Base-by-base conservation (phyloP, 2,329 filamentous ascomycete species). In the Exophiala bonariae region DNA sequence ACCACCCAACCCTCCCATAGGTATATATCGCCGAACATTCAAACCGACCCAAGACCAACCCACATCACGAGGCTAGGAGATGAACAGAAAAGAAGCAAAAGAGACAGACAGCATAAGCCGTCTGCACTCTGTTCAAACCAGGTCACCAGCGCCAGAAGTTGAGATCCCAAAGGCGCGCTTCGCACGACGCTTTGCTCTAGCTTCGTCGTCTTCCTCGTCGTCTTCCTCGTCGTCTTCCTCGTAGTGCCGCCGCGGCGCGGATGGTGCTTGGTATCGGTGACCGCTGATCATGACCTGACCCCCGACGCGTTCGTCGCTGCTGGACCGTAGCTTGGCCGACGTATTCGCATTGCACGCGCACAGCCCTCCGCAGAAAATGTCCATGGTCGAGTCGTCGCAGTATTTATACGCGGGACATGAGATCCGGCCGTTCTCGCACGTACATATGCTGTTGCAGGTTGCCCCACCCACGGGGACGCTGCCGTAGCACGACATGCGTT, bases 401-500 rank as follows among this genome's bases (percentile, higher is more conserved):
- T 43, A 43, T 16, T 43, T 49, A 40, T 44, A 49, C 19, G 40
- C 44, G 22, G 46, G 41, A 22, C 41, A 49, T 11, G 40, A 39
- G 31, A 49, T 44, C 3, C 41, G 46, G 17, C 41, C 46, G 17
- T 44, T 33, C 13, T 49, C 46, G 35, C 46, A 49, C 2, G 34
- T 41, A 22, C 46, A 49, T 6, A 17, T 32, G 4, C 26, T 31
- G 6, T 32, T 19, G 41, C 46, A 49, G 3, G 35, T 44, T 20
- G 39, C 22, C 16, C 39, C 33, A 2, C 40, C 44, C 8, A 44
- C 46, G 18, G 34, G 20, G 5, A 39, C 33, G 2, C 45, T 39
- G 31, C 45, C 45, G 45, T 48, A 48, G 34, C 45, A 48, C 18
- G 40, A 32, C 46, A 49, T 49, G 22, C 46, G 35, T 26, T 49